Base-by-base conservation (phyloP, 2,329 filamentous ascomycete genomes). In the Colletotrichum truncatum region DNA sequence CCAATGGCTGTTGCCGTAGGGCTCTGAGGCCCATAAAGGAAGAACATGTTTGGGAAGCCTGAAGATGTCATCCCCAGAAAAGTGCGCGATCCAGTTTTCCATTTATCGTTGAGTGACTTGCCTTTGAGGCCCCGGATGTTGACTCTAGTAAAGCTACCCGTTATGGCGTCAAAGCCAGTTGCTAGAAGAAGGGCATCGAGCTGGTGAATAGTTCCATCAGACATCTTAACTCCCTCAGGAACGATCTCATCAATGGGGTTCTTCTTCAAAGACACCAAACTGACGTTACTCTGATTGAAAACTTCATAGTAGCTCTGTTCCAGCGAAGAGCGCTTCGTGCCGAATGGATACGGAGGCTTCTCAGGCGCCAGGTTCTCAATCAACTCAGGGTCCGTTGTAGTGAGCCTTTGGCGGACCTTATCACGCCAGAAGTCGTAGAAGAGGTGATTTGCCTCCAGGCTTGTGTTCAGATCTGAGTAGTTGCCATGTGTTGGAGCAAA, bases 11-110 rank as follows among this genome's bases (percentile, higher is more conserved):
- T 81, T 70, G 1, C 77, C 78, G 3, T 52, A 11, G 80, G 80
- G 2, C 70, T 75, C 34, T 82, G 79, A 1, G 80, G 80, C 0
- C 79, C 79, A 58, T 78, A 80, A 7, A 73, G 71, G 69, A 79
- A 78, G 69, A 84, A 82, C 73, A 85, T 76, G 67, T 84, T 84
- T 1, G 82, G 82, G 67, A 79, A 84, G 0, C 76, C 77, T 2
- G 74, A 66, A 10, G 77, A 72, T 1, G 75, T 72, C 43, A 80
- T 77, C 4, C 83, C 82, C 18, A 83, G 76, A 18, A 46, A 23
- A n/a, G 48, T 52, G 9, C 32, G 32, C 23, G 48, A 12, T 52
- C 53, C 16, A n/a, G 8, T 56, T 21, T 32, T 53, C 49, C 32
- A 26, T n/a, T n/a, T 12, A 8, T 52, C 30, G 6, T 56, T 46